Evolutionary conservation across 1,284 basidiomycete species (phyloP), one percentile per base, ranked within the genome.

Genomic region (Bjerkandera adusta): DNA sequence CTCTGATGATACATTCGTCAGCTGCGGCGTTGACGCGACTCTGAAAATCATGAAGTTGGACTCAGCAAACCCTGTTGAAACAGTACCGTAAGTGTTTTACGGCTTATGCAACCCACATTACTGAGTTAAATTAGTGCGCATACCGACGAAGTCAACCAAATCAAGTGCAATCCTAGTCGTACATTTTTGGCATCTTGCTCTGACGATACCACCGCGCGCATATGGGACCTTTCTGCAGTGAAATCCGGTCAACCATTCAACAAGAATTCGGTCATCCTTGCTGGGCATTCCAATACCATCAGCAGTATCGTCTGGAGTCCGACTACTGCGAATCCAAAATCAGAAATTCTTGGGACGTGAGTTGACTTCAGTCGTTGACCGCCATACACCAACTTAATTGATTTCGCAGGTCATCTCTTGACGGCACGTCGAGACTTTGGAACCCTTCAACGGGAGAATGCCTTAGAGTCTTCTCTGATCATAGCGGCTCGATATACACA

Each of bases 131-230:
- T 27, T 18, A 89, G 86, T 34, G 89, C 86, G 0, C 90, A 92
- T 55, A 70, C 69, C 21, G 78, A 83, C 50, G 90, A 92, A 63
- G 76, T 92, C 53, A 92, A 90, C 57, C 81, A 85, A 59, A 75
- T 92, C 50, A 83, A 82, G 59, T 79, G 77, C 58, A 88, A 86
- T 51, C 71, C 79, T 11, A 71, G 76, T 26, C 70, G 74, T 26
- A 88, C 83, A 20, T 73, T 77, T 42, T 60, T 92, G 39, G 89
- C 87, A 27, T 86, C 89, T 2, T 87, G 86, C 62, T 87, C 88
- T 0, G 89, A 92, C 59, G 90, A 92, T 55, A 68, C 69, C 47
- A 87, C 85, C 1, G 83, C 85, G 21, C 80, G 86, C 25, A 75
- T 92, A 57, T 92, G 89, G 88, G 76, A 78, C 46, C 66, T 89